A percentile compares a stretch with the other conserved stretches of the same genome.
These are phyloP conservation scores for Nakazawaea wickerhamii DNA, from an alignment of 805 yeast species.

Conservation along the genomic window DNA sequence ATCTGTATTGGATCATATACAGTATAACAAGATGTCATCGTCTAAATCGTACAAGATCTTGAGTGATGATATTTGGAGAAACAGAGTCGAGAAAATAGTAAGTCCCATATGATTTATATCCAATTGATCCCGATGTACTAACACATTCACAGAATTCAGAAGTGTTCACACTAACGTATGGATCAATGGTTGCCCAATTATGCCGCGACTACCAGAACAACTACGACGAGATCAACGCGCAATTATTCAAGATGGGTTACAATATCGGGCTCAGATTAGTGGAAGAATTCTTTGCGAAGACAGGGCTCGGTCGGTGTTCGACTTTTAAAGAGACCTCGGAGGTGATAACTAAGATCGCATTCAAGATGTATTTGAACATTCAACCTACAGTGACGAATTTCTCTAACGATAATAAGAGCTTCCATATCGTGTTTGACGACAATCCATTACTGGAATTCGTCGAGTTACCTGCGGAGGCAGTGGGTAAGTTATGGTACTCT, in stretches of 20 bases:
- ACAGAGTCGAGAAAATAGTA: conserved; percentile 77
- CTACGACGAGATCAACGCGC: conserved; percentile 73
- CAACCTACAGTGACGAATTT: conserved; percentile 73
- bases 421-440: conserved; percentile 67
- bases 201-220: conserved; percentile 78
- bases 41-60: conserved; percentile 38
- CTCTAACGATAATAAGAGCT: conserved; percentile 70
- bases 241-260: conserved; percentile 90
- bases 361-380: conserved; percentile 81
- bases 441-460: conserved; percentile 95
- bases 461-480: conserved; percentile 80
- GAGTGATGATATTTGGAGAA: conserved; percentile 93
- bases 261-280: conserved; percentile 87
- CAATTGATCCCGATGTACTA: background rate
- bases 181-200: conserved; percentile 86
- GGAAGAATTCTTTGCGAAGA: conserved; percentile 87
- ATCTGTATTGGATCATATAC: no score
- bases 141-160: conserved; percentile 67
- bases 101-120: conserved; percentile 23
- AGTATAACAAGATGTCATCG: background rate
- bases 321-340: conserved; percentile 85
- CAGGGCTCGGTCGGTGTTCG: conserved; percentile 79
- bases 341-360: conserved; percentile 78
- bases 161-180: conserved; percentile 90
- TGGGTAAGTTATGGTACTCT: conserved; percentile 83